Base-by-base conservation (phyloP, 768 basidiomycete species). In the Scleroderma bovista region DNA sequence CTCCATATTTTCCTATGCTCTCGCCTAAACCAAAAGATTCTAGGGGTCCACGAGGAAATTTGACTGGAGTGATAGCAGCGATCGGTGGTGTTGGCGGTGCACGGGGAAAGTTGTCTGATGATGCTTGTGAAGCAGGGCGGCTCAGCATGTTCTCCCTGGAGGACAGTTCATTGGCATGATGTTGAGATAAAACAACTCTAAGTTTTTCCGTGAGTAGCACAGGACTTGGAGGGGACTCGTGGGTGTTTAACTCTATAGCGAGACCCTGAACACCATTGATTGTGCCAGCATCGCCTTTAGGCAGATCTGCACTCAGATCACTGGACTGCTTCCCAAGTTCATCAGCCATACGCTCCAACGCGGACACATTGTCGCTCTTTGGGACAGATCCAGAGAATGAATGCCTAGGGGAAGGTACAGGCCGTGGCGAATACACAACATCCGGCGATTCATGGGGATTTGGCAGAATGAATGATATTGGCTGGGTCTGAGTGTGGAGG, bases 311-410 rank as follows among this genome's bases (percentile, higher is more conserved):
- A 41, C 64, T 66, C 47, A 67, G 56, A 53, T 71, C 59, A 19
- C 50, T 42, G 8, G 54, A 56, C 19, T 56, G 54, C 46, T 53
- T 58, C 16, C 60, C 75, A 1, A 78, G 81, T 49, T 76, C 76
- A 29, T 79, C 83, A 1, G 84, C 88, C 73, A 92, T 81, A 63
- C 76, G 74, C 67, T 91, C 89, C 46, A 91, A 71, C 52, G 75
- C 71, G 51, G 80, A 79, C 7, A 91, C 86, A n/a, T 80, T 61
- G 4, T 53, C 43, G n/a, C 59, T 65, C 43, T 55, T 67, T n/a
- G 66, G 61, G 13, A 55, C 31, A n/a, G 49, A 47, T 13, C 53
- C 60, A 16, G 45, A 17, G 7, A 55, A 80, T 0, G 81, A 79
- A 37, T 74, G 73, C 55, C 83, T 84, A 6, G 86, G 85, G 0